Evolutionary conservation across 768 basidiomycete genomes (phyloP), one percentile per base, ranked within the genome.

Genomic region (Boletus patriciae): DNA sequence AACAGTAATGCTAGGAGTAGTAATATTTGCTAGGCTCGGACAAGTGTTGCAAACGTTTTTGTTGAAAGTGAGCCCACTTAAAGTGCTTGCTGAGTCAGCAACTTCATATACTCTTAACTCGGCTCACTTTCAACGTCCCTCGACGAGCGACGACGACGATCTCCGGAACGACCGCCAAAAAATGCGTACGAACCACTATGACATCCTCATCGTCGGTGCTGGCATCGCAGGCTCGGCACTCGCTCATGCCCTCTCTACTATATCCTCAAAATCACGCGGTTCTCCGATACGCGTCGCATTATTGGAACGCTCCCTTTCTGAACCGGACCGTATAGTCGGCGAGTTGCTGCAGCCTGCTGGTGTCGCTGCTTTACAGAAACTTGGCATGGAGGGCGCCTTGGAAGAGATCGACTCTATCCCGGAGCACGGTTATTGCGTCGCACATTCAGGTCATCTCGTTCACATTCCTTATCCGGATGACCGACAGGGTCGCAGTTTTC

Each of bases 281-380:
- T 75, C 76, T 51, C 88, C 88, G 15, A 81, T 94, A 19, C 82
- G 85, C 21, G 86, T 98, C 62, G 88, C 88, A 18, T 76, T 98
- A 0, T 78, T 99, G 53, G 97, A 99, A 73, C 86, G 96, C 12
- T 96, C 95, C 15, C 80, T 98, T 4, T 80, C 88, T 0, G 90
- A 93, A 70, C 97, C 97, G 0, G 94, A 98, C 78, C 83, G 97
- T 18, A 98, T 99, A 62, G 97, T 98, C 34, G 97, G 97, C 25
- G 97, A 99, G 71, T 84, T 98, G 1, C 77, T 99, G 23, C 97
- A 99, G 67, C 97, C 97, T 2, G 94, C 88, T 2, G 97, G 97
- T 1, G 85, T 94, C 23, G 76, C 78, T 13, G 85, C 93, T 1
- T 75, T 99, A 44, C 74, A 82, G 54, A 74, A 81, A 37, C 83